phyloP scores from a whole-genome alignment of 805 yeast species.

The Candida maesae region DNA sequence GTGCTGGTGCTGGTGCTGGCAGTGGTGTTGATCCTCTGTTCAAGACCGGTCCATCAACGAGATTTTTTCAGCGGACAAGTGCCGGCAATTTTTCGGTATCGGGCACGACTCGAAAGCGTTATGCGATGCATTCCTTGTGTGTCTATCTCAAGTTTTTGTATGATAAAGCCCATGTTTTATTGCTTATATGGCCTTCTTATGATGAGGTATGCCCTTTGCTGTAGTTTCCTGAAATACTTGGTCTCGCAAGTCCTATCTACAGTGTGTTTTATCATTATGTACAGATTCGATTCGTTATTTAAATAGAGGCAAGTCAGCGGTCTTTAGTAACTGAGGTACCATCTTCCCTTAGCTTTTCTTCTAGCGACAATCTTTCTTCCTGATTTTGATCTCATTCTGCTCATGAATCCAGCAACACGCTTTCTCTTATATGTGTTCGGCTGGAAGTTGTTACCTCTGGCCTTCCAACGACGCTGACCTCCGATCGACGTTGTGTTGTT shows the following conservation, averaged over 20 bases:
- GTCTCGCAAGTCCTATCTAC: background rate
- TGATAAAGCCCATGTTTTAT: too few relatives aligned
- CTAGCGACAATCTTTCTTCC: conserved; percentile 78
- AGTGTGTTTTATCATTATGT: background rate
- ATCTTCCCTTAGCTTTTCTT: conserved; percentile 85
- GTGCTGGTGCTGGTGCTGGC: background rate
- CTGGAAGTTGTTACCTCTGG: conserved; percentile 93
- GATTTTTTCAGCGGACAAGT: conserved; percentile 3
- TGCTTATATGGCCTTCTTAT: too few relatives aligned
- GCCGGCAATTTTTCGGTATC: conserved; percentile 2
- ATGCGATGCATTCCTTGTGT: background rate
- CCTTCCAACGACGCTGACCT: conserved; percentile 67
- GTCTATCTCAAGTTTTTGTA: too few relatives aligned
- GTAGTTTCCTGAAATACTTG: too few relatives aligned
- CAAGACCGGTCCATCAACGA: background rate
- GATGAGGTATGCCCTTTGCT: too few relatives aligned
- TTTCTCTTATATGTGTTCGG: conserved; percentile 90
- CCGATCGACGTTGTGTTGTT: conserved; percentile 31
- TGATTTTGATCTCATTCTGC: conserved; percentile 66
- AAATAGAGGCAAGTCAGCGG: too few relatives aligned
- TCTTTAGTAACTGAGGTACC: conserved; percentile 86
- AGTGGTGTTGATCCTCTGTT: background rate
- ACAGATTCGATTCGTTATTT: background rate
- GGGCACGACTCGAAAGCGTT: conserved; percentile 3
- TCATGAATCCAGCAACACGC: conserved; percentile 84